phyloP scores from a whole-genome alignment of 2,329 filamentous ascomycete genomes.

The Phaeosphaeria sp. region DNA sequence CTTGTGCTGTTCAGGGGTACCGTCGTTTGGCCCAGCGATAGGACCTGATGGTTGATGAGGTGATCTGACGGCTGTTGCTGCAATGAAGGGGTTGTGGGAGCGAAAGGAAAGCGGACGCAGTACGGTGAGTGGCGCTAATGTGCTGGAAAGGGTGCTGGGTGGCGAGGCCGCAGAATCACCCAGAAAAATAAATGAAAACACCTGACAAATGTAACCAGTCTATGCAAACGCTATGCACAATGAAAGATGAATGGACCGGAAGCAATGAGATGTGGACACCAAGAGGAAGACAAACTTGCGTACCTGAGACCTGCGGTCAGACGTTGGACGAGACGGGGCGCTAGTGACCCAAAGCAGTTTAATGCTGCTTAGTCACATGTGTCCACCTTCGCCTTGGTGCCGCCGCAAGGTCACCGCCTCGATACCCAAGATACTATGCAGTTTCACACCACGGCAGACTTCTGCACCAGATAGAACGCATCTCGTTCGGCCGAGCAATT shows the following conservation, averaged over 20 bases:
- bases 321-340: not conserved
- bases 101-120: not conserved
- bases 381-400: not conserved
- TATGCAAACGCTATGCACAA: slow-evolving; percentile 42
- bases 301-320: not conserved
- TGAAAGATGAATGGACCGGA: slow-evolving; percentile 8
- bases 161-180: slow-evolving; percentile 31
- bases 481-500: not conserved
- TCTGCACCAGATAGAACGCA: slow-evolving; percentile 15
- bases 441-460: slow-evolving; percentile 14
- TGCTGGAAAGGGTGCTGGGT: slow-evolving; percentile 19
- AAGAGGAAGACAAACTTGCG: not conserved
- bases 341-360: slow-evolving; percentile 1
- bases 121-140: slow-evolving; percentile 2
- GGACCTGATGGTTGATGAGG: not conserved
- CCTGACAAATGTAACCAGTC: slow-evolving; percentile 20
- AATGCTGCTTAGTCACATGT: not conserved
- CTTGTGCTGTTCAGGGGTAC: not conserved
- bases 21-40: not conserved
- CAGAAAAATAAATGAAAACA: slow-evolving; percentile 28
- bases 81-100: not conserved
- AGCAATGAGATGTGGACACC: slow-evolving; percentile 1
- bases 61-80: not conserved
- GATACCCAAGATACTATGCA: slow-evolving; percentile 34
- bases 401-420: slow-evolving; percentile 15